phyloP scores from a whole-genome alignment of 78 protist genomes.

The Andalucia godoyi region DNA sequence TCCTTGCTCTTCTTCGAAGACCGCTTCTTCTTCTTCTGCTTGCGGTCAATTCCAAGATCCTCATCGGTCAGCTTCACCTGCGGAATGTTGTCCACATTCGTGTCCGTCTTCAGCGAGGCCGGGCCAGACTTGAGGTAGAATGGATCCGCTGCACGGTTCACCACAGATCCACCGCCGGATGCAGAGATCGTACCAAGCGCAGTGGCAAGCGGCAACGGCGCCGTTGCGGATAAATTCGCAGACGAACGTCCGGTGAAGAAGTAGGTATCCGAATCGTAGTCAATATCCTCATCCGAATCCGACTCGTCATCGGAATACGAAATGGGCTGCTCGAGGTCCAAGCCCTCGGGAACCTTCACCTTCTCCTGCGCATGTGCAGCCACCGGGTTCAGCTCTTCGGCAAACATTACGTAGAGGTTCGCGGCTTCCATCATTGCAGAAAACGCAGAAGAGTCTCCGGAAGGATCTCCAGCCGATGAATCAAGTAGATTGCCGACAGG shows the following conservation, averaged over 20 bases:
- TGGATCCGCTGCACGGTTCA: not conserved
- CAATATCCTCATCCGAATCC: not conserved
- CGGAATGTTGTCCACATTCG: not conserved
- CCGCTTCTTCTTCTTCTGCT: not conserved
- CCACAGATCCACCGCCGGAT: not conserved
- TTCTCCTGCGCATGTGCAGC: slow-evolving; percentile 71
- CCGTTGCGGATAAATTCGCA: not conserved
- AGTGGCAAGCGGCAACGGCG: not conserved
- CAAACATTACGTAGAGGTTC: slow-evolving; percentile 37
- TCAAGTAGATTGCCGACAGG: not conserved
- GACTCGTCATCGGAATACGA: not conserved
- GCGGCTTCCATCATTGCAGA: slow-evolving; percentile 11
- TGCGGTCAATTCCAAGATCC: not conserved
- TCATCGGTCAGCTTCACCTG: not conserved
- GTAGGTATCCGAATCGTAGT: not conserved
- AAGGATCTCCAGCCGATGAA: too few species aligned
- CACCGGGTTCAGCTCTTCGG: slow-evolving; percentile 65
- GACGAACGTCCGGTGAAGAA: not conserved
- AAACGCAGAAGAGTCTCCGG: not conserved
- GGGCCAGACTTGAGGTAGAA: not conserved
- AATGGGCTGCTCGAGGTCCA: not conserved
- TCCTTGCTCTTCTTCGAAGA: not conserved
- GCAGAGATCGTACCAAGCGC: not conserved
- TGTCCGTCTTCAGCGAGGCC: not conserved
- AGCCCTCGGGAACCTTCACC: slow-evolving; percentile 40